A percentile compares a stretch with the other conserved stretches of the same genome.
Evolutionary conservation across 306 rosid species (phyloP).

Genomic region (Casuarina equisetifolia): DNA sequence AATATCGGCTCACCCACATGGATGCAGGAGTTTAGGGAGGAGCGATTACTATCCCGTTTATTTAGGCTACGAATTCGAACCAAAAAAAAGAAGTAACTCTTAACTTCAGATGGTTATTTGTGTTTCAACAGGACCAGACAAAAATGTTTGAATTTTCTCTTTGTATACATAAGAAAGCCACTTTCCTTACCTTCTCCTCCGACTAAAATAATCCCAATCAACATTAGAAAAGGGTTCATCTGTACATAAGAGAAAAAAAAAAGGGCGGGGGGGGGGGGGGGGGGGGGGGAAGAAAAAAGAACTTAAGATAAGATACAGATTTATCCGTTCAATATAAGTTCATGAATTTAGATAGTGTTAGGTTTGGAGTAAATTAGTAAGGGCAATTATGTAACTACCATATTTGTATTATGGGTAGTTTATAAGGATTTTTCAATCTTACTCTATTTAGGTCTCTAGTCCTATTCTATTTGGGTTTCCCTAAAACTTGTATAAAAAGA

Average conservation of each 20-base stretch:
- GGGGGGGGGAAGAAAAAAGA: not conserved
- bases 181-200: slow-evolving; percentile 67
- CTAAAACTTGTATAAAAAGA: too few species aligned
- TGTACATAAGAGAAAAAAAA: slow-evolving; percentile 25
- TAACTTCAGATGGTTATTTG: too few species aligned
- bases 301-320: not conserved
- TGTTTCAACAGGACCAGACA: too few species aligned
- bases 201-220: slow-evolving; percentile 55
- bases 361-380: too few species aligned
- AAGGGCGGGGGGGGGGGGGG: too few species aligned
- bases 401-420: too few species aligned
- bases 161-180: not conserved
- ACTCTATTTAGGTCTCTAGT: too few species aligned
- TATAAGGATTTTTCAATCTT: too few species aligned
- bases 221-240: slow-evolving; percentile 71
- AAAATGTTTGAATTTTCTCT: not conserved
- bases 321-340: not conserved
- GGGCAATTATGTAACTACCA: too few species aligned
- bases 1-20: too few species aligned
- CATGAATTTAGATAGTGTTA: not conserved
- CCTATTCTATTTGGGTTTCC: too few species aligned
- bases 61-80: not conserved
- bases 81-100: too few species aligned
- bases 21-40: not conserved
- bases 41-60: not conserved